phyloP scores from a whole-genome alignment of 768 basidiomycete species.

The Lactarius sp. region DNA sequence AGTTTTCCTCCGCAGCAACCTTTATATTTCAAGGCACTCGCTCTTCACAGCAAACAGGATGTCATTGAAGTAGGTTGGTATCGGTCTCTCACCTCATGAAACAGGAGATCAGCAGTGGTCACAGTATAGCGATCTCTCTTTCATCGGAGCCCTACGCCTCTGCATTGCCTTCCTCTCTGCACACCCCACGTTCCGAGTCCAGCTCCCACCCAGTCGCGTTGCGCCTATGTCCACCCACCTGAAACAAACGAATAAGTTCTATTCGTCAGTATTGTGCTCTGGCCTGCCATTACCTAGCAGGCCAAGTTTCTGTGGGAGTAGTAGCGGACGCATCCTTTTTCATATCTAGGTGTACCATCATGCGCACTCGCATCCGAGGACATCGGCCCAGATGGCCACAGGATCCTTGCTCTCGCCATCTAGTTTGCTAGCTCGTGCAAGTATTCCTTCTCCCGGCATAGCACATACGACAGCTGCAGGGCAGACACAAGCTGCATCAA shows the following conservation, averaged over 20 bases:
- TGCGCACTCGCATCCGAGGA: background rate
- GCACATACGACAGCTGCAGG: constrained; percentile 11
- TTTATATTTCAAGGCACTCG: background rate
- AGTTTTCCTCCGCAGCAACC: background rate
- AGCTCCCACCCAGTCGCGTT: constrained; percentile 2
- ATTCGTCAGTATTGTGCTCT: background rate
- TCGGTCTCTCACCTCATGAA: constrained; percentile 2
- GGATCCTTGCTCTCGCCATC: background rate
- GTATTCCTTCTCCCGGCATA: constrained; percentile 1
- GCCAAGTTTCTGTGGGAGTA: constrained; percentile 28
- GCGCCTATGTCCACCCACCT: background rate
- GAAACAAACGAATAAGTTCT: constrained; percentile 21
- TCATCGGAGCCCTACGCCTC: background rate
- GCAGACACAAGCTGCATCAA: constrained; percentile 5
- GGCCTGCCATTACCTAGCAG: constrained; percentile 3
- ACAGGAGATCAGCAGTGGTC: background rate
- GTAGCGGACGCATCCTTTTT: constrained; percentile 26
- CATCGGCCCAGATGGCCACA: background rate
- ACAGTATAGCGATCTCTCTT: background rate
- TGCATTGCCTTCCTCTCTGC: background rate
- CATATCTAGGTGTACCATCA: background rate
- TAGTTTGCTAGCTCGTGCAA: constrained; percentile 11
- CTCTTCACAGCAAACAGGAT: background rate
- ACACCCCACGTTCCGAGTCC: constrained; percentile 13
- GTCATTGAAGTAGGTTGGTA: constrained; percentile 17